Percentiles rank a stretch among this genome's conserved stretches.
Conservation (phyloP, 371 early-diverging fungal species). For the Zychaea mexicana region DNA sequence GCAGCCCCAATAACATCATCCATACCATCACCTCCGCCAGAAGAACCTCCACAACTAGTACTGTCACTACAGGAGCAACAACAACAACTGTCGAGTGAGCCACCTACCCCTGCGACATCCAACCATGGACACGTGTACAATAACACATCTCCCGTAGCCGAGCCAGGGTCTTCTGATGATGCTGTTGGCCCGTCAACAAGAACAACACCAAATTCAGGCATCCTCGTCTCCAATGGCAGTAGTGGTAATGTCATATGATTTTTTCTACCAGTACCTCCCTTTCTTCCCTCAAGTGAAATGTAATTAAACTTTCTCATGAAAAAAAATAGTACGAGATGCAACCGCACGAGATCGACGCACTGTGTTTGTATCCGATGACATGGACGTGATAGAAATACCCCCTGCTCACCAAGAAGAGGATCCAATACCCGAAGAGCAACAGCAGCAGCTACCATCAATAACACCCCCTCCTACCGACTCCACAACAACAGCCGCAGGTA, state of each 20-base stretch:
- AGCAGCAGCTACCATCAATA: background rate
- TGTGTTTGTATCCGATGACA: constrained; percentile 15
- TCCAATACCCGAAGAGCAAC: background rate
- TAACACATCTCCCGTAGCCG: background rate
- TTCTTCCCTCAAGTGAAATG: background rate
- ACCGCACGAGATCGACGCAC: constrained; percentile 26
- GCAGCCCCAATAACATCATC: background rate
- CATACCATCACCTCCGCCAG: background rate
- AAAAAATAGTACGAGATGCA: constrained; percentile 21
- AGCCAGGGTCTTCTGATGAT: constrained; percentile 3
- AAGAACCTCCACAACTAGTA: background rate
- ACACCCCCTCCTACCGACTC: background rate
- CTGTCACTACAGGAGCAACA: background rate
- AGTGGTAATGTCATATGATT: background rate
- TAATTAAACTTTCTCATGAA: too few species aligned
- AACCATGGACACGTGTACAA: constrained; percentile 7
- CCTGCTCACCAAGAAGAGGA: background rate
- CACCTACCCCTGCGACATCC: background rate
- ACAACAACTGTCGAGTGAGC: background rate
- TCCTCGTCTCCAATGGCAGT: background rate
- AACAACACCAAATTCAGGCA: constrained; percentile 2
- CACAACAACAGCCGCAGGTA: constrained; percentile 5
- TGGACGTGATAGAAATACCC: constrained; percentile 9
- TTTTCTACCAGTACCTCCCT: background rate
- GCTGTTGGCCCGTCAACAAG: background rate